A percentile compares a stretch with the other conserved stretches of the same genome.
Conservation (phyloP, 2,329 filamentous ascomycete species). For the Exserohilum rostratum region DNA sequence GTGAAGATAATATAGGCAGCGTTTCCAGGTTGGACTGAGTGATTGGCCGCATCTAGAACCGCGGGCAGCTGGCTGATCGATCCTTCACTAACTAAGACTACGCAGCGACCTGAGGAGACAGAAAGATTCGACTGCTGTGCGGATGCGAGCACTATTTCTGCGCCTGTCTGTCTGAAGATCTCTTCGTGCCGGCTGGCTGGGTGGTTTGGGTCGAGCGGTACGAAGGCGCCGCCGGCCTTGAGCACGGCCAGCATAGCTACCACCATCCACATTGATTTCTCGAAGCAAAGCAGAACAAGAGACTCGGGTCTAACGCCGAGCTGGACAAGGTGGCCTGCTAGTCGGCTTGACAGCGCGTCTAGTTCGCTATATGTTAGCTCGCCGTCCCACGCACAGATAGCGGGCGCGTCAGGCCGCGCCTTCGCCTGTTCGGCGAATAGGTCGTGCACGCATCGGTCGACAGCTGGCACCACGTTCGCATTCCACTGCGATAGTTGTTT, state of each 20-base stretch:
- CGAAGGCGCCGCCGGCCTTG: neutral
- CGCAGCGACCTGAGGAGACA: too few species aligned
- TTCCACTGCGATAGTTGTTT: neutral
- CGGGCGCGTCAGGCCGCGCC: neutral
- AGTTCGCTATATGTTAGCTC: neutral
- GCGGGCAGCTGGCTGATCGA: too few species aligned
- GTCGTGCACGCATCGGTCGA: constrained; percentile 10
- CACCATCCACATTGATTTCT: neutral
- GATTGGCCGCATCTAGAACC: too few species aligned
- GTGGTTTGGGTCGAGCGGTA: neutral
- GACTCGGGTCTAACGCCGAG: neutral
- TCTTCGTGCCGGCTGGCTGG: too few species aligned
- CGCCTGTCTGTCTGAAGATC: too few species aligned
- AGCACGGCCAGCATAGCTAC: neutral
- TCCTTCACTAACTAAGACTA: too few species aligned
- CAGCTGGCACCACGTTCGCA: neutral
- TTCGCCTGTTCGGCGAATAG: neutral
- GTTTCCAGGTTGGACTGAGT: too few species aligned
- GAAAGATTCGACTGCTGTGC: too few species aligned
- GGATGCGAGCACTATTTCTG: too few species aligned
- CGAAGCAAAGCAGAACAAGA: neutral
- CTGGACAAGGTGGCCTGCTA: too few species aligned
- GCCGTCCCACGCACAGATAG: neutral
- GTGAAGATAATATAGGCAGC: too few species aligned
- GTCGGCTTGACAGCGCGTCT: neutral